Base-by-base conservation (phyloP, 257 asterid species). In the Solanum bukasovii region DNA sequence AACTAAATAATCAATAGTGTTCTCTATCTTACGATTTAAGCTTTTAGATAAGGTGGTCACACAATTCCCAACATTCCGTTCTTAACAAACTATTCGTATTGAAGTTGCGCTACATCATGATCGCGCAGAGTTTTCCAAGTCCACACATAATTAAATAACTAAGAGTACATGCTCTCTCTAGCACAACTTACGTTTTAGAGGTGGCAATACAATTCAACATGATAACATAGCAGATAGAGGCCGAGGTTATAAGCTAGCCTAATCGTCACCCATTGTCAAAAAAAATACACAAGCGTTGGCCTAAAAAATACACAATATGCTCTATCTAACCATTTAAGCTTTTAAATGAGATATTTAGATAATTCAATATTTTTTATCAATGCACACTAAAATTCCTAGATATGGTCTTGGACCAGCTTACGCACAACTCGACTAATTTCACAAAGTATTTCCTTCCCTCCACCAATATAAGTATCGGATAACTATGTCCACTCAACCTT, bases 261-360 rank as follows among this genome's bases (percentile, higher is more conserved):
- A 31, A 77, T 38, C 21, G 3, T 13, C 83, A 77, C 2, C 23
- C 23, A 38, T 77, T 23, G 16, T 38, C 7, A 33, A 0, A 38
- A 38, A 14, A 77, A 38, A 21, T 1, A 38, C 59, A 38, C 3
- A 9, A 7, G 14, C 59, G 1, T 77, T 23, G 59, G 1, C n/a
- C 84, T 40, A n/a, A 23, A 13, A 77, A 40, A 77, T 40, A 7
- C n/a, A 40, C 10, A 42, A 1, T 13, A 2, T 7, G 5, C 7
- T 78, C 1, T 25, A 5, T 25, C 38, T 13, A 78, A 42, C 35
- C 27, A 78, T 78, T 78, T 78, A 79, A 14, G 3, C 38, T 40
- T 78, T 2, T 16, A 42, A 4, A 40, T 4, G 9, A 42, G 37
- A 13, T 4, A 2, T 0, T 27, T 0, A 44, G 9, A 79, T 2